Evolutionary conservation across 768 basidiomycete genomes (phyloP).

Genomic region (Trametes elegans): DNA sequence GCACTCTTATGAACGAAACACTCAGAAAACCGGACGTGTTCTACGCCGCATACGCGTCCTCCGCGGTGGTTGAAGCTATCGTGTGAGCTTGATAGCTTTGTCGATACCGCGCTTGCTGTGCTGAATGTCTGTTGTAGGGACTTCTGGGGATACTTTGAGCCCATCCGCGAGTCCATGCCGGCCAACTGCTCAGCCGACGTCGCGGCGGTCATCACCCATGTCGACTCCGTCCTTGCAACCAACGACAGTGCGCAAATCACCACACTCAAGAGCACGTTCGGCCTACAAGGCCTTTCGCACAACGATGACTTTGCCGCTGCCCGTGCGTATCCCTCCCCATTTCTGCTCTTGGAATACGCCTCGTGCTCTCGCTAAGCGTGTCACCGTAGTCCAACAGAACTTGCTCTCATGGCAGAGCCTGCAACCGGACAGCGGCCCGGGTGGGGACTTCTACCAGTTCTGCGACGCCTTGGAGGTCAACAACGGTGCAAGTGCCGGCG

Average conservation of each 20-base stretch:
- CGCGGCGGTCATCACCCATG: conserved; percentile 52
- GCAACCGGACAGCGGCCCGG: conserved; percentile 45
- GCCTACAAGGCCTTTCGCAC: conserved; percentile 52
- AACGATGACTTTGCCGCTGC: conserved; percentile 63
- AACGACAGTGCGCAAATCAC: conserved; percentile 45
- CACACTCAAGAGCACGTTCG: conserved; percentile 52
- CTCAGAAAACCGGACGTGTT: conserved; percentile 53
- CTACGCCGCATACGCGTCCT: conserved; percentile 59
- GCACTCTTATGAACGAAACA: not conserved
- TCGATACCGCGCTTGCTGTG: too few relatives aligned
- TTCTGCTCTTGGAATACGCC: not conserved
- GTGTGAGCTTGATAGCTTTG: conserved; percentile 10
- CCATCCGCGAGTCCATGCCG: conserved; percentile 62
- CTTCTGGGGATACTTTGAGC: conserved; percentile 70
- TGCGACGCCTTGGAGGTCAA: conserved; percentile 65
- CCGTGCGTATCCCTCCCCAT: conserved; percentile 34
- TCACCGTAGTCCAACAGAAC: conserved; percentile 34
- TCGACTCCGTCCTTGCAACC: conserved; percentile 51
- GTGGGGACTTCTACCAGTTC: conserved; percentile 48
- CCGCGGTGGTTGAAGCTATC: conserved; percentile 59
- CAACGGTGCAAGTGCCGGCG: conserved; percentile 44
- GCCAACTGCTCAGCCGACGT: conserved; percentile 69
- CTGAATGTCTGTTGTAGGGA: conserved; percentile 26
- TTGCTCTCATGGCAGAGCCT: conserved; percentile 64
- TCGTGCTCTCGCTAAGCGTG: not conserved